Percentiles rank a stretch among this genome's conserved stretches.
Evolutionary conservation across 1,284 basidiomycete species (phyloP).

Genomic region (Pyrrhoderma lamaoense): DNA sequence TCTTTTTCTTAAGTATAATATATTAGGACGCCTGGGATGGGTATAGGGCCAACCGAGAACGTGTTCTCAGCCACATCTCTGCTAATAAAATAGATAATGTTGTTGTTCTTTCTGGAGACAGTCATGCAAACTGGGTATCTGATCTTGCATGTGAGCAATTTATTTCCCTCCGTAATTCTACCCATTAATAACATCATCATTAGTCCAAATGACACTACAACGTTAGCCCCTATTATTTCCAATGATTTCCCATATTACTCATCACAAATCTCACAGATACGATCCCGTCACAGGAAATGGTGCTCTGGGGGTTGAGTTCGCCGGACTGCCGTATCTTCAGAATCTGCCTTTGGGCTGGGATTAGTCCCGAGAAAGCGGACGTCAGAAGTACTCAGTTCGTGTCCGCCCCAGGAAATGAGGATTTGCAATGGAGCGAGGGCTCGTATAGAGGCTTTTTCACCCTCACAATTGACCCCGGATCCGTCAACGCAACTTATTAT

Average conservation of each 20-base stretch:
- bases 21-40: constrained; percentile 57
- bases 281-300: constrained; percentile 46
- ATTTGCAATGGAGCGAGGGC: constrained; percentile 61
- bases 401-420: constrained; percentile 33
- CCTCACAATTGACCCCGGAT: constrained; percentile 38
- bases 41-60: constrained; percentile 48
- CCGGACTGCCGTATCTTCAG: constrained; percentile 55
- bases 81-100: constrained; percentile 50
- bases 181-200: not conserved
- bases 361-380: constrained; percentile 37
- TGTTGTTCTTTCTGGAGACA: constrained; percentile 55
- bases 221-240: constrained; percentile 22
- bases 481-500: constrained; percentile 50
- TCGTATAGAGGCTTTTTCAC: constrained; percentile 59
- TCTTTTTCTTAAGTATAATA: constrained; percentile 16
- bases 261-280: constrained; percentile 31
- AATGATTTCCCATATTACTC: not conserved
- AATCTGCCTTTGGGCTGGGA: constrained; percentile 43
- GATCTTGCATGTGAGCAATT: constrained; percentile 44
- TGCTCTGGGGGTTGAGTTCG: constrained; percentile 59
- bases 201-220: constrained; percentile 46
- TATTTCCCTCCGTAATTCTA: not conserved
- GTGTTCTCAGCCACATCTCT: constrained; percentile 51
- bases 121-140: constrained; percentile 59
- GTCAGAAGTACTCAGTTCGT: constrained; percentile 36